Evolutionary conservation across 139 green algal species (phyloP).

Genomic region (Edaphochlamys debaryana): DNA sequence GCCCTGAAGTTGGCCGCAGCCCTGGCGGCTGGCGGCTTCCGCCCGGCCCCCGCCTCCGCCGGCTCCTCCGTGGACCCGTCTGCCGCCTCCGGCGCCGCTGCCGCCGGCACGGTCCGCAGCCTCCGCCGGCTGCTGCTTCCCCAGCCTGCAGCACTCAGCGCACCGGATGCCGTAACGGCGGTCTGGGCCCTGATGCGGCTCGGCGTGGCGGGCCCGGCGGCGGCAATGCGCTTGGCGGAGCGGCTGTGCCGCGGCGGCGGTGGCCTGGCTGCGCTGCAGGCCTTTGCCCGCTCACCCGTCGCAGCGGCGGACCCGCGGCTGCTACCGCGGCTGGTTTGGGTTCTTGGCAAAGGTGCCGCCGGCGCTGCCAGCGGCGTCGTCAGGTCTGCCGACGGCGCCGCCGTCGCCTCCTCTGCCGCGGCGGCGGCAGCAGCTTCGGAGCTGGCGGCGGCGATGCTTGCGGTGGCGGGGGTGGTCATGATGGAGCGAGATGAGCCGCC

Average conservation of each 20-base stretch:
- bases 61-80: not conserved
- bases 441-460: not conserved
- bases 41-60: too few species aligned
- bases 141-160: not conserved
- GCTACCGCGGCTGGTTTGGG: not conserved
- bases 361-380: too few species aligned
- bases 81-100: not conserved
- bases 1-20: not conserved
- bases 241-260: not conserved
- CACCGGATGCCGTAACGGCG: not conserved
- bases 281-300: not conserved
- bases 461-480: not conserved
- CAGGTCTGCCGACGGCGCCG: too few species aligned
- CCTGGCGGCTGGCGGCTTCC: not conserved
- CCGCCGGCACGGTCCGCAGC: not conserved
- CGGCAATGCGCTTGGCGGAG: not conserved
- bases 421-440: not conserved
- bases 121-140: not conserved
- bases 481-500: not conserved
- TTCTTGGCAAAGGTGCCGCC: not conserved
- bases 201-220: too few species aligned
- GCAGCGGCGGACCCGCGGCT: not conserved
- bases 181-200: conserved; percentile 1
- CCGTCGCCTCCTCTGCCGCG: not conserved
- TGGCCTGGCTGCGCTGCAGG: too few species aligned